Base-by-base conservation (phyloP, 192 early-diverging fungal species). In the Oehlia diaphana region DNA sequence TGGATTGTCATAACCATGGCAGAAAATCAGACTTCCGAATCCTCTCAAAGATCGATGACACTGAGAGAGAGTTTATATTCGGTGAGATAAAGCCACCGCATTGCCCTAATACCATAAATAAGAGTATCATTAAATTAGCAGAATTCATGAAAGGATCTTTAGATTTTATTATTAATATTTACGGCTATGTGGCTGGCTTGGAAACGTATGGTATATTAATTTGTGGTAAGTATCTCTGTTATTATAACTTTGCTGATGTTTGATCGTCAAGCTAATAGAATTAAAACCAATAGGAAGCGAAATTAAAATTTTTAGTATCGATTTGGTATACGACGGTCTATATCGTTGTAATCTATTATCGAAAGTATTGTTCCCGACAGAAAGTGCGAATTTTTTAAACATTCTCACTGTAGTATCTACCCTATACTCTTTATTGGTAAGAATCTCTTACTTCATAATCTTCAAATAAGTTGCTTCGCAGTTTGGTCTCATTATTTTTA, bases 191-290 rank as follows among this genome's bases (percentile, higher is more conserved):
- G 12, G 33, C 31, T 39, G 28, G 28, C 0, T 12, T 72, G n/a
- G 71, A 72, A 72, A 72, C 21, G 21, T 72, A 72, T 53, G 71
- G 47, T 23, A 44, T 72, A 72, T 72, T 72, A 23, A 72, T 72
- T 49, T 72, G 4, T 53, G 44, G 71, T 72, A 72, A 72, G 21
- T 26, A 72, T 50, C 71, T 3, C 71, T 72, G 26, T 26, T 26
- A 74, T 53, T 61, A 74, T 35, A 28, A 74, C 50, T 74, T 61
- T 61, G 1, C 23, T 74, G 28, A 31, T 53, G 72, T 28, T 74
- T 74, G 4, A 26, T 31, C 61, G 26, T 28, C 8, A 49, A 74
- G 26, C 72, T 74, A 74, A 74, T 74, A 58, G 10, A 33, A 0
- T 4, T 74, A 74, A 74, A 61, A 13, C 49, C 10, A 50, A 74